Percentiles rank a stretch among this genome's conserved stretches.
Evolutionary conservation across 805 yeast genomes (phyloP).

Genomic region (Grigorovia yakushimaensis): DNA sequence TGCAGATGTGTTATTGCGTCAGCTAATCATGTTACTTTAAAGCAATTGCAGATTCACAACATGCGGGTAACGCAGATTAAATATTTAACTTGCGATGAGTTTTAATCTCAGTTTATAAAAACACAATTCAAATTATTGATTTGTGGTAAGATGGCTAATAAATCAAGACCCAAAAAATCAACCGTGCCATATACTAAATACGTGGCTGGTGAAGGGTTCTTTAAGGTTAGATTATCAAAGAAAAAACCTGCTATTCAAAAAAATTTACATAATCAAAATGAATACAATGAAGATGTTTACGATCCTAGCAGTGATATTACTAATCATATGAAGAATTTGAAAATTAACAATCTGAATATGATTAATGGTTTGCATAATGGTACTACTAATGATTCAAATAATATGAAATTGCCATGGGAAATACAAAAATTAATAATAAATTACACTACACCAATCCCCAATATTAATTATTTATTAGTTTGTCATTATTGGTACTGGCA

Average conservation of each 20-base stretch:
- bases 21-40: too few relatives aligned
- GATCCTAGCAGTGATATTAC: not conserved
- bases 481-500: constrained; percentile 50
- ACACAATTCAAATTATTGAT: not conserved
- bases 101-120: not conserved
- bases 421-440: constrained; percentile 33
- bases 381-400: constrained; percentile 39
- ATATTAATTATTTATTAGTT: constrained; percentile 42
- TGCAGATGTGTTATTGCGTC: too few relatives aligned
- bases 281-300: not conserved
- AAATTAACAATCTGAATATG: not conserved
- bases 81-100: not conserved
- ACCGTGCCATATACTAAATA: constrained; percentile 74
- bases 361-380: not conserved
- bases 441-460: constrained; percentile 3
- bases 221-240: constrained; percentile 7
- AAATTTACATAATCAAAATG: not conserved
- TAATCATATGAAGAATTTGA: not conserved
- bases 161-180: constrained; percentile 73
- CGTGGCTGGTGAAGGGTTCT: constrained; percentile 38
- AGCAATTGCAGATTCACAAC: too few relatives aligned
- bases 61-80: not conserved
- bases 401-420: constrained; percentile 34
- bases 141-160: constrained; percentile 57
- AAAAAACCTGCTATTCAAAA: not conserved